Evolutionary conservation across 2,329 filamentous ascomycete species (phyloP), one percentile per base, ranked within the genome.

Genomic region (Didymella pomorum): DNA sequence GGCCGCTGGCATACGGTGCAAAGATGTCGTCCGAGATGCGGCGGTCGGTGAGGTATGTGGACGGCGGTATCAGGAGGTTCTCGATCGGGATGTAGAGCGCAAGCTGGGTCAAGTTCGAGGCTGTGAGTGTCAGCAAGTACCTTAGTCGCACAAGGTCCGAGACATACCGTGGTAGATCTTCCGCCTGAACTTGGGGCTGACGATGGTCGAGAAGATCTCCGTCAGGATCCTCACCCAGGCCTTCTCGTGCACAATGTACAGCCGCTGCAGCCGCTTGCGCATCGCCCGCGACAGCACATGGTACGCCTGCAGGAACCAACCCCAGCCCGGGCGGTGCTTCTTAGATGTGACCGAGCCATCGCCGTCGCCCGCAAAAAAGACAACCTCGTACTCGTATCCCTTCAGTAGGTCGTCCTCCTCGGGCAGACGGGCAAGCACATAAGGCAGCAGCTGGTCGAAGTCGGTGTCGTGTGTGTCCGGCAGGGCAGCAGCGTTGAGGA

Each of bases 231-330:
- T 73, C 31, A 86, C 82, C 83, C 83, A 86, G 25, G 80, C 82
- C 55, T 82, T 79, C 66, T 85, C 83, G 68, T 86, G 83, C 52
- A 86, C 84, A 66, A 86, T 83, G 71, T 84, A 86, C 41, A 86
- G 75, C 67, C 79, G 81, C 68, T 84, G 80, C 56, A 86, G 76
- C 57, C 82, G 78, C 76, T 86, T 86, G 58, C 83, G 78, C 69
- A 83, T 82, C 4, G 83, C 83, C 59, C 84, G 73, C 31, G 80
- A 81, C 50, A 86, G 77, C 60, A 85, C 78, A 66, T 85, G 81
- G 71, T 86, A 86, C 16, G 83, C 83, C 64, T 85, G 83, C 49
- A 86, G 72, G 62, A 84, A 84, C 84, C 84, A 86, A 37, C 81
- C 81, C 78, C 82, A 83, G 25, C 81, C 80, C 1, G 84, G 83